A percentile compares a stretch with the other conserved stretches of the same genome.
Evolutionary conservation across 2,329 filamentous ascomycete genomes (phyloP).

Genomic region (Gaeumannomyces tritici): DNA sequence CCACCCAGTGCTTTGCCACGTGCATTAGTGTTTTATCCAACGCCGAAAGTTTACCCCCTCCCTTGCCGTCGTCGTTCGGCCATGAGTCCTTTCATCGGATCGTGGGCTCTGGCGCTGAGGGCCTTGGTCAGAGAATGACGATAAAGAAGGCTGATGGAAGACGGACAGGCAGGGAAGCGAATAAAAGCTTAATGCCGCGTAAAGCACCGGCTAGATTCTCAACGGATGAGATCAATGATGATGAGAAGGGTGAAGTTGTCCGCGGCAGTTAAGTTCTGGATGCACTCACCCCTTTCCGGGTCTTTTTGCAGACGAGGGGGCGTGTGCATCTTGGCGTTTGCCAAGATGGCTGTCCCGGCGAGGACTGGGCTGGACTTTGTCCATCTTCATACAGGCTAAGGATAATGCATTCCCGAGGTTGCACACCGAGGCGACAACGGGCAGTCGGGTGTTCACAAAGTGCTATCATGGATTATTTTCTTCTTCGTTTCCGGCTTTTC

Average conservation of each 20-base stretch:
- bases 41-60: not conserved
- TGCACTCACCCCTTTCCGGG: too few relatives aligned
- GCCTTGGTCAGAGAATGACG: not conserved
- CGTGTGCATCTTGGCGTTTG: too few relatives aligned
- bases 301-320: too few relatives aligned
- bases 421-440: too few relatives aligned
- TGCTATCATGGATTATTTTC: too few relatives aligned
- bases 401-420: too few relatives aligned
- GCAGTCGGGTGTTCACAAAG: not conserved
- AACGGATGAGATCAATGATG: not conserved
- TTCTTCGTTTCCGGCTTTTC: too few relatives aligned
- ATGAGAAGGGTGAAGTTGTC: not conserved
- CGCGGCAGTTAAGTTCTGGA: too few relatives aligned
- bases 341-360: not conserved
- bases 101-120: not conserved
- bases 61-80: not conserved
- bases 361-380: not conserved
- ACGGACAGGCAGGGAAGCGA: not conserved
- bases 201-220: not conserved
- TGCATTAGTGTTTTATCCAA: not conserved
- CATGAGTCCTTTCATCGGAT: not conserved
- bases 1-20: not conserved
- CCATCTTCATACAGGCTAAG: not conserved
- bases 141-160: not conserved
- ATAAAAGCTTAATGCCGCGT: not conserved